phyloP scores from a whole-genome alignment of 148 eudicot genomes.

The Diospyros kaki region DNA sequence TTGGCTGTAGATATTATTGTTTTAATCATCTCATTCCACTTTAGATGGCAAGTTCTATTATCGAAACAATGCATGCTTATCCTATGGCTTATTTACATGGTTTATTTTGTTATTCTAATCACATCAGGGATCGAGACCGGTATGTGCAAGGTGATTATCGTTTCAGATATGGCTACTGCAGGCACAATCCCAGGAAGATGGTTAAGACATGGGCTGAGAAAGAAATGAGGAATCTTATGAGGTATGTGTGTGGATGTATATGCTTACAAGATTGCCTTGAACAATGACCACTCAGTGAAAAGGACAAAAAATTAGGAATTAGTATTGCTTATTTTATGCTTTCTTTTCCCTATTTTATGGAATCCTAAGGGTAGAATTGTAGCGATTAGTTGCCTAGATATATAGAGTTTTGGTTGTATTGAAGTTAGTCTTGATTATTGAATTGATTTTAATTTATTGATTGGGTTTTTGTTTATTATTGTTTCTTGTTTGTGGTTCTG shows the following conservation, averaged over 20 bases:
- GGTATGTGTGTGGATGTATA: conserved; percentile 34
- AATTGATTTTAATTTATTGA: too few species aligned
- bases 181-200: conserved; percentile 97
- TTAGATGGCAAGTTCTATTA: not conserved
- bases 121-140: conserved; percentile 82
- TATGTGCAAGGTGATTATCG: conserved; percentile 97
- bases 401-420: too few species aligned
- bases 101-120: conserved; percentile 12
- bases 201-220: conserved; percentile 99
- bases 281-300: too few species aligned
- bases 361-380: too few species aligned
- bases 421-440: too few species aligned
- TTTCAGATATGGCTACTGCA: conserved; percentile 90
- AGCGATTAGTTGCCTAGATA: too few species aligned
- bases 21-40: not conserved
- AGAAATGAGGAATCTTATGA: conserved; percentile 96
- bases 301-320: too few species aligned
- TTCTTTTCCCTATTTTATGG: too few species aligned
- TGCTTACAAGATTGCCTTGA: not conserved
- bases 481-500: too few species aligned
- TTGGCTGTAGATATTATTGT: too few species aligned
- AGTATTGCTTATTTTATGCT: too few species aligned
- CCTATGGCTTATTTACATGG: not conserved
- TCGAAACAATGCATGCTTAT: not conserved
- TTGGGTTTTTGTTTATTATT: too few species aligned